phyloP scores from a whole-genome alignment of 805 yeast genomes.

The Blastobotrys attinorum region DNA sequence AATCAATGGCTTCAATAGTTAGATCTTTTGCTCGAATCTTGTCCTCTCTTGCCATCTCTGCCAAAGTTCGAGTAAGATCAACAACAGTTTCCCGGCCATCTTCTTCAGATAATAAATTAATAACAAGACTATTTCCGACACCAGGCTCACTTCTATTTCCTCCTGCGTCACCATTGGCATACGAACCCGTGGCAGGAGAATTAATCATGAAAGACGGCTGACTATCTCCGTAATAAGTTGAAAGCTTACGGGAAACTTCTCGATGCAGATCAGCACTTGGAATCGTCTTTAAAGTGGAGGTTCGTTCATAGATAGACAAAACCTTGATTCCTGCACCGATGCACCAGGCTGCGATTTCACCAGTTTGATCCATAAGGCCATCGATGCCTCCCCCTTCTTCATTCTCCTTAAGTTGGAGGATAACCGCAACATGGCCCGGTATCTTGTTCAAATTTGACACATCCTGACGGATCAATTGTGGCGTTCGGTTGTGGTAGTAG shows the following conservation, averaged over 20 bases:
- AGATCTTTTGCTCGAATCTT: constrained; percentile 61
- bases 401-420: constrained; percentile 64
- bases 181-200: constrained; percentile 49
- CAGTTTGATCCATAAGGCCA: constrained; percentile 67
- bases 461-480: constrained; percentile 80
- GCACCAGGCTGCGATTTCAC: constrained; percentile 81
- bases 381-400: constrained; percentile 87
- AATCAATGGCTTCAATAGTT: constrained; percentile 64
- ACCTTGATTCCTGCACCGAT: constrained; percentile 76
- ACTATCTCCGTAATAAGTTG: constrained; percentile 65
- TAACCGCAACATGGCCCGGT: constrained; percentile 69
- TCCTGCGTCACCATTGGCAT: constrained; percentile 20
- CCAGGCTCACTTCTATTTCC: constrained; percentile 1
- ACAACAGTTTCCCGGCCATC: constrained; percentile 91
- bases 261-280: constrained; percentile 37
- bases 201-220: constrained; percentile 55
- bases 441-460: constrained; percentile 63
- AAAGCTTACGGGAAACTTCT: constrained; percentile 50
- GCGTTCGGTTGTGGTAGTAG: constrained; percentile 31
- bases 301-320: constrained; percentile 70
- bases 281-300: constrained; percentile 51
- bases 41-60: constrained; percentile 57
- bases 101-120: constrained; percentile 58
- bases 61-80: constrained; percentile 77
- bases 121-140: constrained; percentile 36